Base-by-base conservation (phyloP, 176 grass and related monocot species). In the Luzula sylvatica region DNA sequence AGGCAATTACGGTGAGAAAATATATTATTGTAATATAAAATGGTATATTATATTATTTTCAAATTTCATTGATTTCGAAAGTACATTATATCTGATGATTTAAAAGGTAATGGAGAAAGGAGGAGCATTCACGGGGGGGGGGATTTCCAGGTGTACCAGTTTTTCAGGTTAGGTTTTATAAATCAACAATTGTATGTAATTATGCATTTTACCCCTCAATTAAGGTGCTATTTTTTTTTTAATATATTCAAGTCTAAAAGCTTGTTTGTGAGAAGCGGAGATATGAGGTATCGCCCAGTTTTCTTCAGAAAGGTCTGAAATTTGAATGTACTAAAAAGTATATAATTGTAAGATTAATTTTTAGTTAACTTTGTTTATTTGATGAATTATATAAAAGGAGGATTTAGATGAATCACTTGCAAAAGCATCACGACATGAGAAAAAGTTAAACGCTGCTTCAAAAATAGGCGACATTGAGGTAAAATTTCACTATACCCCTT, bases 251-350 rank as follows among this genome's bases (percentile, higher is more conserved):
- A n/a, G 83, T 95, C 83, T 58, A 95, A 50, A 67, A 95, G 83
- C 67, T 69, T 95, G 65, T 71, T 85, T 44, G 60, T 95, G 58
- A 88, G 58, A 71, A 95, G 77, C 50, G 64, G 77, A 66, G 73
- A 85, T 66, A 88, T 84, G 73, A 88, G 66, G 75, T 95, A 95
- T 65, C 83, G 76, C 13, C 89, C 89, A 76, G 61, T 83, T 78
- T 95, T 95, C 80, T 95, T 95, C 57, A 82, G 89, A 75, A 95
- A 95, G 89, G 89, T 95, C 53, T 54, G 63, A 23, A 20, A 53
- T 29, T 40, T 58, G 17, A 40, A 49, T 22, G 12, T 14, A 17
- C 15, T n/a, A n/a, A n/a, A 32, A 7, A 46, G 15, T 13, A 14
- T 46, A 46, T 35, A 24, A n/a, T 20, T 48, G 2, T 11, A 46